phyloP scores from a whole-genome alignment of 768 basidiomycete species.

The Lactifluus piperatus region DNA sequence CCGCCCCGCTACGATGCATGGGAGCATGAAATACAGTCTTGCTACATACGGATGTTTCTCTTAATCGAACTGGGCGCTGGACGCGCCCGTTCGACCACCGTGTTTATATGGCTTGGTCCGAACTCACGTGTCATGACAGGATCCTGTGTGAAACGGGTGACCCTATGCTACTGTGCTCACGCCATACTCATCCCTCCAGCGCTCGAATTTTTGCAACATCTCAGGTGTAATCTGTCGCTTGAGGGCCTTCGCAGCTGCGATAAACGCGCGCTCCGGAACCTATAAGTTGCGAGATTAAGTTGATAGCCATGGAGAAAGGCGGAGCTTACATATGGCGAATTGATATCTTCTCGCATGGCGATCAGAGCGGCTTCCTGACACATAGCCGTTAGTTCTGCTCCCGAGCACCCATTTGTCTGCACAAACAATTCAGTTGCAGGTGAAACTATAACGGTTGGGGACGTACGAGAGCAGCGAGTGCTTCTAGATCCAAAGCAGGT shows the following conservation, averaged over 20 bases:
- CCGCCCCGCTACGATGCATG: not conserved
- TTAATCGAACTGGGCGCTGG: not conserved
- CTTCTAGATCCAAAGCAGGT: constrained; percentile 51
- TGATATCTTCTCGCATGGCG: constrained; percentile 83
- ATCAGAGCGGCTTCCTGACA: constrained; percentile 94
- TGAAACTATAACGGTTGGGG: not conserved
- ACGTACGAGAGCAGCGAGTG: constrained; percentile 63
- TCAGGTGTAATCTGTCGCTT: constrained; percentile 80
- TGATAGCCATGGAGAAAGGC: not conserved
- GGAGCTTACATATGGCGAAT: constrained; percentile 59
- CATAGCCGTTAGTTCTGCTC: constrained; percentile 84
- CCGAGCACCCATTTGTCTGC: constrained; percentile 92
- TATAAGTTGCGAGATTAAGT: constrained; percentile 25
- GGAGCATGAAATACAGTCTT: not conserved
- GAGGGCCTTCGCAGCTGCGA: constrained; percentile 60
- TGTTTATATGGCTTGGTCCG: not conserved
- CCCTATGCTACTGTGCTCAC: not conserved
- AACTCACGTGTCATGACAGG: not conserved
- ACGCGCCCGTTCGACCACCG: not conserved
- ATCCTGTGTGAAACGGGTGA: too few species aligned
- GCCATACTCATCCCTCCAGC: constrained; percentile 43
- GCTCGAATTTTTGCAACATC: constrained; percentile 60
- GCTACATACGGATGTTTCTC: not conserved
- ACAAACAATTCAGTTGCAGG: not conserved
- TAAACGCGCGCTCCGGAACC: constrained; percentile 70